Evolutionary conservation across 192 early-diverging fungal species (phyloP).

Genomic region (Entophlyctis helioformis): DNA sequence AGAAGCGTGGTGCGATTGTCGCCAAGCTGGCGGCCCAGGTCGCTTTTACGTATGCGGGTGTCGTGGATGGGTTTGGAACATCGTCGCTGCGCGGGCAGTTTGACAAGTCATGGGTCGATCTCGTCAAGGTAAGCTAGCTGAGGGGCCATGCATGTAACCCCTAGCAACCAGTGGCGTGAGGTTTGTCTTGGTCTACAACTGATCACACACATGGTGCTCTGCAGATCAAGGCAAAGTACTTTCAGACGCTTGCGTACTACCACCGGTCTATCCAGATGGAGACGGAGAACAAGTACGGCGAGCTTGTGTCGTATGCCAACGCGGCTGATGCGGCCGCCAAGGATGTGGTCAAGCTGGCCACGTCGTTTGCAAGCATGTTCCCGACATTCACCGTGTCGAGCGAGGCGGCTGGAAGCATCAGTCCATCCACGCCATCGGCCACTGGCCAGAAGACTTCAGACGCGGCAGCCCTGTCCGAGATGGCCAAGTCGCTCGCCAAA

Average conservation of each 20-base stretch:
- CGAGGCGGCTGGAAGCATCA: not conserved
- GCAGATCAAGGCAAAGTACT: slow-evolving; percentile 83
- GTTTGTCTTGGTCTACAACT: not conserved
- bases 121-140: slow-evolving; percentile 64
- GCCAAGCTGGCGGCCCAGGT: slow-evolving; percentile 71
- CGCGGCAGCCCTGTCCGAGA: slow-evolving; percentile 60
- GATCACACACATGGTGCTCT: not conserved
- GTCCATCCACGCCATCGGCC: not conserved
- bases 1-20: slow-evolving; percentile 78
- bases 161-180: no score
- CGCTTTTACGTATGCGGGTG: slow-evolving; percentile 49
- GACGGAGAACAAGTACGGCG: slow-evolving; percentile 71
- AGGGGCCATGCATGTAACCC: no score
- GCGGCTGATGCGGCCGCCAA: slow-evolving; percentile 73
- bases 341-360: slow-evolving; percentile 71
- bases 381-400: slow-evolving; percentile 24
- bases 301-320: slow-evolving; percentile 63
- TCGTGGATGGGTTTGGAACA: slow-evolving; percentile 60
- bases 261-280: slow-evolving; percentile 68
- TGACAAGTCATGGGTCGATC: slow-evolving; percentile 67
- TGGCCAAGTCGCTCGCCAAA: slow-evolving; percentile 51
- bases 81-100: slow-evolving; percentile 57
- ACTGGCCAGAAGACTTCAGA: slow-evolving; percentile 37
- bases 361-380: slow-evolving; percentile 48
- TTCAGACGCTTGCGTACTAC: slow-evolving; percentile 75